Percentiles rank a stretch among this genome's conserved stretches.
These are phyloP conservation scores for Umbelopsis sp. DNA, from an alignment of 371 early-diverging fungal species.

Conservation along the genomic window DNA sequence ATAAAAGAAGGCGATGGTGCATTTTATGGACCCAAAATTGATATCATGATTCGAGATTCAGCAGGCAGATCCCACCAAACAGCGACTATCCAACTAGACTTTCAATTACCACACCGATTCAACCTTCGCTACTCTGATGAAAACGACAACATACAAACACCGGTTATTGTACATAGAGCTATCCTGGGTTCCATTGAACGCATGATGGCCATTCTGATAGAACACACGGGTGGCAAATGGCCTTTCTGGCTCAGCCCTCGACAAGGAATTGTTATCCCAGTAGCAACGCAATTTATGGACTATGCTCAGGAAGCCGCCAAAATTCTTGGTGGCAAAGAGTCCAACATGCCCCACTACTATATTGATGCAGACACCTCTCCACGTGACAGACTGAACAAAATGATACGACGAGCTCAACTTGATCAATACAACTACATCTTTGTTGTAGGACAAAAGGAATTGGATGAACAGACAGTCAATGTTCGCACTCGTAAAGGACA, in stretches of 20 bases:
- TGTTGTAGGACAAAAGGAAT: slow-evolving; percentile 95
- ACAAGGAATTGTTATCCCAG: slow-evolving; percentile 93
- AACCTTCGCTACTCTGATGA: slow-evolving; percentile 77
- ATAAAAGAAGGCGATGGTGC: slow-evolving; percentile 99
- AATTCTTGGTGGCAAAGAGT: slow-evolving; percentile 34
- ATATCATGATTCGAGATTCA: slow-evolving; percentile 98
- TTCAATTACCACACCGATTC: slow-evolving; percentile 92
- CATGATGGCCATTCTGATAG: slow-evolving; percentile 94
- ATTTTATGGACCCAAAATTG: slow-evolving; percentile 99
- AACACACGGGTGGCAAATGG: slow-evolving; percentile 88
- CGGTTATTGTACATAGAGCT: slow-evolving; percentile 97
- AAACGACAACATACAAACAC: slow-evolving; percentile 59
- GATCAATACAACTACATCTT: slow-evolving; percentile 92
- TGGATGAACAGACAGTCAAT: slow-evolving; percentile 82
- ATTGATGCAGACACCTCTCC: slow-evolving; percentile 82
- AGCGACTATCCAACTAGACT: slow-evolving; percentile 99
- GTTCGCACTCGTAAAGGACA: slow-evolving; percentile 75
- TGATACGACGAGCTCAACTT: slow-evolving; percentile 91
- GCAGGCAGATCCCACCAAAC: slow-evolving; percentile 94
- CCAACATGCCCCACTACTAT: slow-evolving; percentile 46
- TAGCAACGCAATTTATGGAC: slow-evolving; percentile 54
- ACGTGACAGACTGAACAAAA: slow-evolving; percentile 92
- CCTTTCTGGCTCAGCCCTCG: slow-evolving; percentile 99
- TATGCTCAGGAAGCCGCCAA: slow-evolving; percentile 49
- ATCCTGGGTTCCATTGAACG: slow-evolving; percentile 94